These are phyloP conservation scores for Berberis thunbergii DNA, from an alignment of 164 flowering plant genomes.

Conservation along the genomic window DNA sequence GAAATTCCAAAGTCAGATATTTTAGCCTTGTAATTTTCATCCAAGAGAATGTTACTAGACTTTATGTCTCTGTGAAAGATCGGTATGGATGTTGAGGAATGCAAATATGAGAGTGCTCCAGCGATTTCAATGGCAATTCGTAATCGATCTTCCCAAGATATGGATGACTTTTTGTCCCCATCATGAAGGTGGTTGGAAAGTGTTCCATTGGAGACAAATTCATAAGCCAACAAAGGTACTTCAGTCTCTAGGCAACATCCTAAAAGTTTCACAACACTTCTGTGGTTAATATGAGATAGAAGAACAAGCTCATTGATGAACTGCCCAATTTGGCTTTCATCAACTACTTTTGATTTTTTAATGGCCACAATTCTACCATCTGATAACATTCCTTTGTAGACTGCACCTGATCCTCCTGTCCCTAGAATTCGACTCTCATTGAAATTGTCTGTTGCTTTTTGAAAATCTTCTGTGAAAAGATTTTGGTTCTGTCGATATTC, in stretches of 20 bases:
- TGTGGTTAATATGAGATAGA: neutral
- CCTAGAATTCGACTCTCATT: conserved; percentile 1
- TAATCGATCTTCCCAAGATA: neutral
- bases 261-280: neutral
- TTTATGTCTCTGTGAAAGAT: conserved; percentile 3
- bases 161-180: neutral
- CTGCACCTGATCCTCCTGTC: neutral
- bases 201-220: neutral
- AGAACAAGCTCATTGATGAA: conserved; percentile 2
- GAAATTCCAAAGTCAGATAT: conserved; percentile 2
- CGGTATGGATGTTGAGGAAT: neutral
- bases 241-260: neutral
- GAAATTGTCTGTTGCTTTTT: conserved; percentile 1
- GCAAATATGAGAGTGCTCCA: neutral
- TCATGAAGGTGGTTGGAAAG: neutral
- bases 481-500: neutral
- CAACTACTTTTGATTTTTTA: neutral
- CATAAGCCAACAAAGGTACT: neutral
- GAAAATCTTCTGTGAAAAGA: neutral
- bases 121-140: neutral
- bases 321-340: neutral
- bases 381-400: neutral
- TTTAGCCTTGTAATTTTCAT: neutral
- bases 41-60: neutral
- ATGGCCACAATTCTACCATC: neutral